Evolutionary conservation across 2,329 filamentous ascomycete species (phyloP).

Genomic region (Elsinoe ampelina): DNA sequence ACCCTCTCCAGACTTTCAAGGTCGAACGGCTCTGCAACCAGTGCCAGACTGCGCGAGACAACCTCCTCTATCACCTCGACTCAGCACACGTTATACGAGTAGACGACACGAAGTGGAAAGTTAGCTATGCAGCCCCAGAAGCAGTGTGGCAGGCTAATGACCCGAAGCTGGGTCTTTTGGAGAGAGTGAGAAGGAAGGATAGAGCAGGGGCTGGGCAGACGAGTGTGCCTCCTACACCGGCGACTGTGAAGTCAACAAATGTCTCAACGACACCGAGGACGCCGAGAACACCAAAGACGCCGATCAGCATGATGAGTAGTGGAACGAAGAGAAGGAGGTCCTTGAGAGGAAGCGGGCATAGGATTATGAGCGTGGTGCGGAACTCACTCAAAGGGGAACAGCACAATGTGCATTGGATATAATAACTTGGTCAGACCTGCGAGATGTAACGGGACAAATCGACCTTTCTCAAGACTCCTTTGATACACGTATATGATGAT

Average conservation of each 20-base stretch:
- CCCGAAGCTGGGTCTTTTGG: slow-evolving; percentile 21
- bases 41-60: slow-evolving; percentile 24
- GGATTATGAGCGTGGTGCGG: background rate
- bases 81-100: slow-evolving; percentile 24
- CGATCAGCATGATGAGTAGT: background rate
- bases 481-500: no score
- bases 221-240: background rate
- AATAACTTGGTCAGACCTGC: background rate
- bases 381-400: background rate
- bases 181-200: slow-evolving; percentile 17
- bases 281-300: background rate
- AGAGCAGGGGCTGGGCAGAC: background rate
- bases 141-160: slow-evolving; percentile 24
- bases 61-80: slow-evolving; percentile 23
- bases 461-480: no score
- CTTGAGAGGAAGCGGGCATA: background rate
- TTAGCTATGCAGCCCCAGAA: slow-evolving; percentile 29
- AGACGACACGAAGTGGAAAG: slow-evolving; percentile 34
- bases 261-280: background rate
- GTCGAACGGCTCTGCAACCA: slow-evolving; percentile 27
- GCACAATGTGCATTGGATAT: background rate
- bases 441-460: no score
- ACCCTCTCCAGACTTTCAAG: slow-evolving; percentile 30
- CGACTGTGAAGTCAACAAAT: background rate
- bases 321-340: slow-evolving; percentile 17